Percentiles rank a stretch among this genome's conserved stretches.
Conservation (phyloP, 768 basidiomycete species). For the Gloeopeniophorella convolvens region DNA sequence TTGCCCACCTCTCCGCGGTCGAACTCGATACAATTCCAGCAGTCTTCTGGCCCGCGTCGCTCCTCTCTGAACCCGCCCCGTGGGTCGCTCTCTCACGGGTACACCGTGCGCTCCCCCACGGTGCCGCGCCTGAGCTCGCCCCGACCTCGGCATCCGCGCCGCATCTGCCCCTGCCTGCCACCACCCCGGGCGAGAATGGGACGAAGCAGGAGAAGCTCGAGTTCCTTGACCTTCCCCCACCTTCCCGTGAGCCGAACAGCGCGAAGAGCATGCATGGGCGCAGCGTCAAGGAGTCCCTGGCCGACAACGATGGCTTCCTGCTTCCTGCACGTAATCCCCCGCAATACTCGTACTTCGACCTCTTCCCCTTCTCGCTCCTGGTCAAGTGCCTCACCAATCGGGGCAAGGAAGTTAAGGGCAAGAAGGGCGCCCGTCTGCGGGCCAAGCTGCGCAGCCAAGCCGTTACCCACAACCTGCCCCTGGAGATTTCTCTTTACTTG, state of each 20-base stretch:
- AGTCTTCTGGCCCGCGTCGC: not conserved
- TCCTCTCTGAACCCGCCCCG: not conserved
- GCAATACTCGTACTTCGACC: constrained; percentile 51
- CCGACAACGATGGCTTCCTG: constrained; percentile 39
- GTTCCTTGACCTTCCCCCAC: constrained; percentile 10
- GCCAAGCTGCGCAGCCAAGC: constrained; percentile 42
- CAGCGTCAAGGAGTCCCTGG: constrained; percentile 22
- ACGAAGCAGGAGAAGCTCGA: constrained; percentile 1
- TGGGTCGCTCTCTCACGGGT: not conserved
- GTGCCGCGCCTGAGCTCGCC: not conserved
- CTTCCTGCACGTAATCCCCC: constrained; percentile 53
- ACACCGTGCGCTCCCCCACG: not conserved
- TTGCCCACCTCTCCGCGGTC: not conserved
- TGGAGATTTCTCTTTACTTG: constrained; percentile 64
- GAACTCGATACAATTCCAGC: not conserved
- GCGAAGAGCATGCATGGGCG: not conserved
- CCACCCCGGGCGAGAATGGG: constrained; percentile 2
- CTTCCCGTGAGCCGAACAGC: constrained; percentile 4
- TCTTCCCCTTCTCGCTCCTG: constrained; percentile 65
- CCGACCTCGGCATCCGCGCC: constrained; percentile 1
- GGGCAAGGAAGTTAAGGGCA: constrained; percentile 52
- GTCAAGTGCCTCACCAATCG: constrained; percentile 39
- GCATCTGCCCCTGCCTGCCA: constrained; percentile 16
- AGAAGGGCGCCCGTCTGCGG: constrained; percentile 48
- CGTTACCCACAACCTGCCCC: constrained; percentile 52